Evolutionary conservation across 306 rosid species (phyloP).

Genomic region (Pterocarpus santalinus): DNA sequence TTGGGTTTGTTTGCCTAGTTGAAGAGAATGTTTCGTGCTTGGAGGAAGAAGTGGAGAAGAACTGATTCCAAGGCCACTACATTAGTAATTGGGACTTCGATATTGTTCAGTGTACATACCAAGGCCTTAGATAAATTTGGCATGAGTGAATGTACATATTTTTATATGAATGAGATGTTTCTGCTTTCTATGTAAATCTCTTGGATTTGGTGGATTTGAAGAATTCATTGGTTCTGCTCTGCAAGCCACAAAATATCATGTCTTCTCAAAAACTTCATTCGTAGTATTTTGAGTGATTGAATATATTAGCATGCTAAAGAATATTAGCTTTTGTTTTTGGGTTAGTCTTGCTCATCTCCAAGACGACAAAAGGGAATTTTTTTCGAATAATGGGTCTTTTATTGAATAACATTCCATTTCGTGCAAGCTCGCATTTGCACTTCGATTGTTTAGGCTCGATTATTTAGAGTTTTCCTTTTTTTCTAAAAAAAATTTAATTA

Average conservation of each 20-base stretch:
- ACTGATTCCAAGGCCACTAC: conserved; percentile 36
- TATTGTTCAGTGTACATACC: background rate
- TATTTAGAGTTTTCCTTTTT: too few species aligned
- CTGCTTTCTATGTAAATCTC: background rate
- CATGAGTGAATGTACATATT: conserved; percentile 6
- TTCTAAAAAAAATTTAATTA: too few species aligned
- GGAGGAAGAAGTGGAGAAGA: background rate
- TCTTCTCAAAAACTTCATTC: conserved; percentile 35
- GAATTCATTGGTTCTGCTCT: conserved; percentile 54
- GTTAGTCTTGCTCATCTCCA: conserved; percentile 44
- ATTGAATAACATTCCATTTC: too few species aligned
- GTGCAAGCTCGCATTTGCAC: too few species aligned
- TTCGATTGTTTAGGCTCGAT: too few species aligned
- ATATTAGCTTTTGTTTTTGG: conserved; percentile 44
- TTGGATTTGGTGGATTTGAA: conserved; percentile 44
- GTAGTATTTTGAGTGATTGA: conserved; percentile 32
- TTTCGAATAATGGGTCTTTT: conserved; percentile 27
- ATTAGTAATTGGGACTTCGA: conserved; percentile 31
- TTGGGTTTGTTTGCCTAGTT: conserved; percentile 18
- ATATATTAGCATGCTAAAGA: conserved; percentile 40
- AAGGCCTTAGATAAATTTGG: conserved; percentile 21
- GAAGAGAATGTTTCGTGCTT: conserved; percentile 53
- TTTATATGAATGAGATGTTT: conserved; percentile 7
- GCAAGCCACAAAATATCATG: conserved; percentile 37
- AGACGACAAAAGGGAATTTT: conserved; percentile 50